Evolutionary conservation across 495 filamentous ascomycete species (phyloP).

Genomic region (Tuber indicum): DNA sequence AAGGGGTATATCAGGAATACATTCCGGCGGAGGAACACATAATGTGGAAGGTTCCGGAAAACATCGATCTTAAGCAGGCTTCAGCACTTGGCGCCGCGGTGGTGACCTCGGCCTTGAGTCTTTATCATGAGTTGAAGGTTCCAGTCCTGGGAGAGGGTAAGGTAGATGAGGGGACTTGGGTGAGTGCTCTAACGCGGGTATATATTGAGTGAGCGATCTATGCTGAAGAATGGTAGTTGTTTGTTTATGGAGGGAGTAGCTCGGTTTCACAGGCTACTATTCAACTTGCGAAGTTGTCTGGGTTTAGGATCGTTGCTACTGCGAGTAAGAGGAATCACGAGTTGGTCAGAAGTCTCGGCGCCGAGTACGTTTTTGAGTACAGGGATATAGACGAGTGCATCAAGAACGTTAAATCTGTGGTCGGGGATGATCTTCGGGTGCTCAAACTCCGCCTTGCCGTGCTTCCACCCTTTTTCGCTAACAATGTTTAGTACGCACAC

Average conservation of each 20-base stretch:
- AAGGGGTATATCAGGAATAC: not conserved
- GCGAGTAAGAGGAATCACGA: not conserved
- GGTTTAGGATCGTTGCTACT: not conserved
- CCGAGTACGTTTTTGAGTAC: slow-evolving; percentile 3
- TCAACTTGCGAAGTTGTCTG: not conserved
- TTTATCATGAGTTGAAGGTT: not conserved
- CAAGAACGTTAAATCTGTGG: not conserved
- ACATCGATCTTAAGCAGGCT: not conserved
- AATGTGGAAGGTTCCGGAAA: not conserved
- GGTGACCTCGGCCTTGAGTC: not conserved
- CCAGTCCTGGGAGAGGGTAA: not conserved
- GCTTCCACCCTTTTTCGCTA: not conserved
- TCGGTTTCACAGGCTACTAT: not conserved
- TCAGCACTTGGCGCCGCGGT: not conserved
- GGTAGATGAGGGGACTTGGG: not conserved
- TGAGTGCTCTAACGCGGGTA: not conserved
- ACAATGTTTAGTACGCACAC: not conserved
- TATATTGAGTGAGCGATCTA: not conserved
- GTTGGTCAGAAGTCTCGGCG: not conserved
- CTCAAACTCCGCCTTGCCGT: not conserved
- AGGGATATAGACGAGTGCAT: not conserved
- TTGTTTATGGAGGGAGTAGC: not conserved
- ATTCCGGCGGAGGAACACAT: not conserved
- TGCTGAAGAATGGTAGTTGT: not conserved
- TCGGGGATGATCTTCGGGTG: not conserved